Conservation (phyloP, 208 protist genomes). For the Zelonia costaricensis region DNA sequence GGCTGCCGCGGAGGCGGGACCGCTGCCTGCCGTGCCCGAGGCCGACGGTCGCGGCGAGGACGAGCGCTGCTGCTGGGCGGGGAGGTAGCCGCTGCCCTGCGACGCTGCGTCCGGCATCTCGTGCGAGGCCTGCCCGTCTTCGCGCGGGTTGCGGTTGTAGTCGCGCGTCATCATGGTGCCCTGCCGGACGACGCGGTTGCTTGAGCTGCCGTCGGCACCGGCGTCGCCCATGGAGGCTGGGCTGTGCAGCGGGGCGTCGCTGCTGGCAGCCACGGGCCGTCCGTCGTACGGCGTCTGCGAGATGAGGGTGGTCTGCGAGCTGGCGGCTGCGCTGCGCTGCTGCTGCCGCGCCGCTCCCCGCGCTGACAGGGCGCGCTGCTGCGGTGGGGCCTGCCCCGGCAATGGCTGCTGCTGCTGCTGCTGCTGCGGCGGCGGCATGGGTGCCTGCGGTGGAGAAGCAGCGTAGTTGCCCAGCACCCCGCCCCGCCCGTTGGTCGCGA, state of each 20-base stretch:
- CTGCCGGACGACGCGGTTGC: slow-evolving; percentile 19
- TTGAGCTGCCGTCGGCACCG: background rate
- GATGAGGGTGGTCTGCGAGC: slow-evolving; percentile 1
- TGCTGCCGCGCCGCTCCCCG: slow-evolving; percentile 13
- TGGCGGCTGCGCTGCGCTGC: slow-evolving; percentile 11
- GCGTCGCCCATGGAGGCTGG: background rate
- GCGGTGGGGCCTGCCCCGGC: background rate
- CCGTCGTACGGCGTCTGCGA: slow-evolving; percentile 1
- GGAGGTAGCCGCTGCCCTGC: background rate
- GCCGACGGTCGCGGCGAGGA: background rate
- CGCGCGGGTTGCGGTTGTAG: slow-evolving; percentile 27
- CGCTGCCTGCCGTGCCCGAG: background rate
- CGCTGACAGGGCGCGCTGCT: slow-evolving; percentile 20
- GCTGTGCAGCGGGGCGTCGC: slow-evolving; percentile 1
- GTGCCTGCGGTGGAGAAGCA: too few relatives aligned
- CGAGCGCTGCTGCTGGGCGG: background rate
- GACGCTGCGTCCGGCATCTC: slow-evolving; percentile 4
- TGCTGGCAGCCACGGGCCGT: slow-evolving; percentile 4
- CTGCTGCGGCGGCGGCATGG: background rate
- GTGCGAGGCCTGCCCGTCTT: slow-evolving; percentile 31
- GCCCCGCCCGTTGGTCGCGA: background rate
- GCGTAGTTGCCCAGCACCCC: too few relatives aligned
- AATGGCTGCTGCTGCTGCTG: background rate
- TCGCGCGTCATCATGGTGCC: slow-evolving; percentile 24
- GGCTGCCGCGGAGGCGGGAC: slow-evolving; percentile 1